A percentile compares a stretch with the other conserved stretches of the same genome.
phyloP scores from a whole-genome alignment of 306 rosid species.

The Lathyrus tuberosus region DNA sequence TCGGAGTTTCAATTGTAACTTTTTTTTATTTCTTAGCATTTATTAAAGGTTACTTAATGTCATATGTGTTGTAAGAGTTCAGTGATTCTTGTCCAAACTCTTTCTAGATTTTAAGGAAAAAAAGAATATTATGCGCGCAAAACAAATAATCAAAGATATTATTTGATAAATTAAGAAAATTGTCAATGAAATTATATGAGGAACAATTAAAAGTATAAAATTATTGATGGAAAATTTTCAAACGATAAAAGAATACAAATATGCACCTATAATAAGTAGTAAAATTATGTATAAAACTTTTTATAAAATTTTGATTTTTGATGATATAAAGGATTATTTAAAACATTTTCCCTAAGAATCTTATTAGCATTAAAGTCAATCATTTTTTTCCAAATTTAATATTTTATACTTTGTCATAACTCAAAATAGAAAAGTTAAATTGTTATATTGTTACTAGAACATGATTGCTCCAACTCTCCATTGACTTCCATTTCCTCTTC shows the following conservation, averaged over 20 bases:
- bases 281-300: too few species aligned
- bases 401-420: background rate
- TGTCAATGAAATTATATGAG: background rate
- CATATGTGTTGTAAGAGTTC: too few species aligned
- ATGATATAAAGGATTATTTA: too few species aligned
- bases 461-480: constrained; percentile 41
- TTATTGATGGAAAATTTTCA: background rate
- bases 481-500: too few species aligned
- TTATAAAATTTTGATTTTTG: background rate
- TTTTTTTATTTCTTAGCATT: too few species aligned
- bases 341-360: too few species aligned
- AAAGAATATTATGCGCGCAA: background rate
- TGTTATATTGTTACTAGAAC: constrained; percentile 43
- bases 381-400: background rate
- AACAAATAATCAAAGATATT: background rate
- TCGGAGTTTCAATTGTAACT: too few species aligned
- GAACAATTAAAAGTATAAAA: background rate
- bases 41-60: too few species aligned
- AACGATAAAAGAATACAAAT: background rate
- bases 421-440: constrained; percentile 50
- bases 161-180: background rate
- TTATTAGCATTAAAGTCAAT: too few species aligned
- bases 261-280: too few species aligned
- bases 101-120: too few species aligned
- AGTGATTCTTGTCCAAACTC: constrained; percentile 3